Base-by-base conservation (phyloP, 192 early-diverging fungal species). In the Umbelopsis vinacea region DNA sequence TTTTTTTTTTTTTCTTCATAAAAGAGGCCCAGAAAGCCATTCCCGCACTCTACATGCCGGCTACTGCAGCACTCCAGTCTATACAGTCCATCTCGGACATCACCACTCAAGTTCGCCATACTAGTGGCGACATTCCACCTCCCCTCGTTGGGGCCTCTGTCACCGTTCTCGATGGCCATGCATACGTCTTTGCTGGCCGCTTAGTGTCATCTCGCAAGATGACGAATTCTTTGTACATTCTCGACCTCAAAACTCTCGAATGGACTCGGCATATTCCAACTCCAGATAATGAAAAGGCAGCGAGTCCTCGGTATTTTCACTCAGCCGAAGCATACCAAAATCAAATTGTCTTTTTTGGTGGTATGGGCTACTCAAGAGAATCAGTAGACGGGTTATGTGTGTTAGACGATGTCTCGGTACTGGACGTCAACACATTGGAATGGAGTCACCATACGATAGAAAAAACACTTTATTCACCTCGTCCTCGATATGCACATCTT, bases 101-200 rank as follows among this genome's bases (percentile, higher is more conserved):
- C 67, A 85, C 82, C 11, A 83, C 83, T 23, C 79, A 79, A 29
- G 76, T 74, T 19, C 82, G 76, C 15, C 46, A 72, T 57, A 82
- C 85, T 37, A 87, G 79, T 19, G 91, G 91, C 38, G 90, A 91
- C 43, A 82, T 90, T 52, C 91, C 91, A 3, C 90, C 91, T 23
- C 90, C 91, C 8, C 76, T 91, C 46, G 90, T 93, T 0, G 91
- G 91, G 21, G 85, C 88, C 45, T 89, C 91, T 0, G 77, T 85
- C 54, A 87, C 89, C 22, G 81, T 89, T n/a, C 80, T 90, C 43
- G 77, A 81, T 24, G 85, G 86, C 35, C 74, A 82, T 19, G 78
- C 89, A 2, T 91, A 87, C 68, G 84, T 93, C 6, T 93, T 93
- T 86, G 91, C 86, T 68, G 91, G 91, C 17, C 82, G 91, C 8